Percentiles rank a stretch among this genome's conserved stretches.
phyloP scores from a whole-genome alignment of 2,329 filamentous ascomycete genomes.

The Blumeria graminis region DNA sequence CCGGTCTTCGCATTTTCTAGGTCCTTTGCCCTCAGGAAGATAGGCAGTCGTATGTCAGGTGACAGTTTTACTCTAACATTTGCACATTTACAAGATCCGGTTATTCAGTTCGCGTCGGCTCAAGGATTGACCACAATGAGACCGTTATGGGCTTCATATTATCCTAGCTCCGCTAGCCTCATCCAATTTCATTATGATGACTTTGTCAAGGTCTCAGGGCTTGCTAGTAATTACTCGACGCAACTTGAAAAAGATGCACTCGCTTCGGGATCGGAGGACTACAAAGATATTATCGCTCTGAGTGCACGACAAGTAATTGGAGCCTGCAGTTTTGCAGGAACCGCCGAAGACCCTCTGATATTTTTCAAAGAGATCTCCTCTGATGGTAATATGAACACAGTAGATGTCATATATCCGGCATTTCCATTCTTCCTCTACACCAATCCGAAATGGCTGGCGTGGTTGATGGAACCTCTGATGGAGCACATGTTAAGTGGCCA shows the following conservation, averaged over 20 bases:
- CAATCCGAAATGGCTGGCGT: slow-evolving; percentile 57
- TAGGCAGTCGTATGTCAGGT: slow-evolving; percentile 8
- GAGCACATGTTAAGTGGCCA: slow-evolving; percentile 65
- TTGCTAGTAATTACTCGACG: slow-evolving; percentile 50
- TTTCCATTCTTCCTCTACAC: slow-evolving; percentile 76
- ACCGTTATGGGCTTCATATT: slow-evolving; percentile 59
- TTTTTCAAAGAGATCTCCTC: slow-evolving; percentile 75
- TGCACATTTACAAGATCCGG: slow-evolving; percentile 51
- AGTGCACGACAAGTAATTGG: slow-evolving; percentile 62
- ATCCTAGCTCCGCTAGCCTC: slow-evolving; percentile 34
- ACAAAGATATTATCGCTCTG: slow-evolving; percentile 53
- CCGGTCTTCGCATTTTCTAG: slow-evolving; percentile 64
- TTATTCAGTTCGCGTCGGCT: slow-evolving; percentile 55
- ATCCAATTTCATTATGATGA: slow-evolving; percentile 56
- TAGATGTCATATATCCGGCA: slow-evolving; percentile 69
- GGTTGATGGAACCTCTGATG: slow-evolving; percentile 54
- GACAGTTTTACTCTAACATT: slow-evolving; percentile 50
- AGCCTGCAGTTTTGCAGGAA: slow-evolving; percentile 51
- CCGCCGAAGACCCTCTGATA: slow-evolving; percentile 44
- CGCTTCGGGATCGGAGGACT: slow-evolving; percentile 47
- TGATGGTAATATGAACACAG: slow-evolving; percentile 65
- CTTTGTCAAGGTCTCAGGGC: slow-evolving; percentile 33
- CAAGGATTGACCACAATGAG: slow-evolving; percentile 56
- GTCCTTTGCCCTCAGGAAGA: slow-evolving; percentile 26
- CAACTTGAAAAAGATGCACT: slow-evolving; percentile 49